Conservation (phyloP, 768 basidiomycete genomes). For the Coprinopsis sp. region DNA sequence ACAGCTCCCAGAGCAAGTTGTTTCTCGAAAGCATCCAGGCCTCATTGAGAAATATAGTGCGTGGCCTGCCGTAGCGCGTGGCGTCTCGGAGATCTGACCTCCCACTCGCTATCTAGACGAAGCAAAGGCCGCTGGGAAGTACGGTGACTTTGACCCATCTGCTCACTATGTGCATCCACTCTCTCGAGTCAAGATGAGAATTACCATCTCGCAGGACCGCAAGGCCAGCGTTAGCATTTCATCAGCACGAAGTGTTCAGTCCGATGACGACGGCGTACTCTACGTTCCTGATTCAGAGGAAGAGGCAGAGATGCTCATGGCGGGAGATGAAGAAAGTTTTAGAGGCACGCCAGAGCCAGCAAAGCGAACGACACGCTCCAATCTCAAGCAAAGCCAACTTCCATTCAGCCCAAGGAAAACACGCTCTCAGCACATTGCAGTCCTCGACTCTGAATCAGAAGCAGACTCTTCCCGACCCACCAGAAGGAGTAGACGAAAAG, state of each 20-base stretch:
- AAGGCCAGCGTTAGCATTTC: conserved; percentile 19
- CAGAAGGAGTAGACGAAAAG: conserved; percentile 47
- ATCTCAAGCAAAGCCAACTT: conserved; percentile 25
- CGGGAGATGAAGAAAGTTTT: conserved; percentile 15
- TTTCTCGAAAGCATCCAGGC: conserved; percentile 35
- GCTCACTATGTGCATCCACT: conserved; percentile 53
- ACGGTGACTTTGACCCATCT: conserved; percentile 58
- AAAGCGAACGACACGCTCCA: conserved; percentile 12
- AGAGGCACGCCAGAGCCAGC: conserved; percentile 19
- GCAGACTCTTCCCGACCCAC: conserved; percentile 21
- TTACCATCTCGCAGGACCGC: conserved; percentile 27
- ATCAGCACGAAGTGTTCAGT: conserved; percentile 21
- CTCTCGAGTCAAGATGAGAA: conserved; percentile 44
- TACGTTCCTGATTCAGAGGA: conserved; percentile 31
- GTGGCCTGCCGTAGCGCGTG: conserved; percentile 21
- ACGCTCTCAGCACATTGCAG: conserved; percentile 32
- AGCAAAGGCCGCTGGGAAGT: conserved; percentile 37
- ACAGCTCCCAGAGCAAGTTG: conserved; percentile 40
- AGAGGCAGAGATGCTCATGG: conserved; percentile 23
- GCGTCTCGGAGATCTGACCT: conserved; percentile 9
- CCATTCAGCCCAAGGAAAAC: conserved; percentile 70
- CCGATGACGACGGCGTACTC: conserved; percentile 22
- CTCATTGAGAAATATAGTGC: conserved; percentile 56
- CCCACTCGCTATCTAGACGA: conserved; percentile 32
- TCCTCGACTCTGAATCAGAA: conserved; percentile 33